phyloP scores from a whole-genome alignment of 495 filamentous ascomycete species.

The Clohesyomyces aquaticus region DNA sequence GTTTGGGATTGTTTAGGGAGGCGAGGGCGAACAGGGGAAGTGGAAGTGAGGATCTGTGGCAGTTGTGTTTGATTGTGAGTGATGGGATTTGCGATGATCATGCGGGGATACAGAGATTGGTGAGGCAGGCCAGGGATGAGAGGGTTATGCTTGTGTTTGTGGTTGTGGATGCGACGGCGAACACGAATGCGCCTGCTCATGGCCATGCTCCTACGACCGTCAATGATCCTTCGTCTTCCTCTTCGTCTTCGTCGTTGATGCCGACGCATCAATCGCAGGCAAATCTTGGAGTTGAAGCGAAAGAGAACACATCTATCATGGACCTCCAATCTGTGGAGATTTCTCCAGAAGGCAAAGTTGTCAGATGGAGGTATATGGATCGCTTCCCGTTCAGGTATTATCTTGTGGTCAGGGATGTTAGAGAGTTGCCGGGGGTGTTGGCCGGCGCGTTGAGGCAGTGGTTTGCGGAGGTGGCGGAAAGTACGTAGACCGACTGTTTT shows the following conservation, averaged over 20 bases:
- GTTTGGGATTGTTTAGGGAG: constrained; percentile 78
- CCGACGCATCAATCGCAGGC: too few species aligned
- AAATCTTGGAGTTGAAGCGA: constrained; percentile 13
- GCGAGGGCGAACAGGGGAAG: constrained; percentile 64
- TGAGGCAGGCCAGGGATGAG: constrained; percentile 86
- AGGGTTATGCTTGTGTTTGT: constrained; percentile 98
- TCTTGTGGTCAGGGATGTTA: constrained; percentile 87
- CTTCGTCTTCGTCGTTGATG: not conserved
- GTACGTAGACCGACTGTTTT: constrained; percentile 18
- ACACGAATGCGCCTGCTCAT: constrained; percentile 17
- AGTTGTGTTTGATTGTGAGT: constrained; percentile 87
- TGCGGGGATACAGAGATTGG: constrained; percentile 75
- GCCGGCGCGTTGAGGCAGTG: constrained; percentile 89
- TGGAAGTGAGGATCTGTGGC: constrained; percentile 83
- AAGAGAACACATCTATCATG: constrained; percentile 61
- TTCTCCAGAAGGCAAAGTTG: constrained; percentile 63
- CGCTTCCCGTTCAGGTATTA: constrained; percentile 96
- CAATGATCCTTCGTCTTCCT: not conserved
- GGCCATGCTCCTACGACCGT: not conserved
- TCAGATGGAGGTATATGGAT: constrained; percentile 84
- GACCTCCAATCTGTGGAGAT: constrained; percentile 83
- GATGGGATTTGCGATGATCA: constrained; percentile 93
- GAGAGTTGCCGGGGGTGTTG: constrained; percentile 85
- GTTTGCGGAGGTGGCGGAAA: constrained; percentile 84
- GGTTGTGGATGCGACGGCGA: constrained; percentile 76